Conservation (phyloP, 2,329 filamentous ascomycete genomes). For the Exutisphaerella laricina region DNA sequence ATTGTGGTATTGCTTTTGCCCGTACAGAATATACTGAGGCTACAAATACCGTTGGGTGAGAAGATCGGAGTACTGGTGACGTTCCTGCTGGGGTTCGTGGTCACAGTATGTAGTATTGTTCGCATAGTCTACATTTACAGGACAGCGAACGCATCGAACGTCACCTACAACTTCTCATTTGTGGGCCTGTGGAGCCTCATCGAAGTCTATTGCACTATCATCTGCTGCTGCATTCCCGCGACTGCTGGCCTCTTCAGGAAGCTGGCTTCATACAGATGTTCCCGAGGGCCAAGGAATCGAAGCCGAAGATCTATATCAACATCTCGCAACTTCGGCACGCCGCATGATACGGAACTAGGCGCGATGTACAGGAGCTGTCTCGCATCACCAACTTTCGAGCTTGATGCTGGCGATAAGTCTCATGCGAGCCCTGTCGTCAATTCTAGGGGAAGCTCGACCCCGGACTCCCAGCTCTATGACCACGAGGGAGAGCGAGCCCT, state of each 20-base stretch:
- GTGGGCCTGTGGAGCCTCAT: constrained; percentile 10
- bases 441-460: background rate
- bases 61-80: constrained; percentile 10
- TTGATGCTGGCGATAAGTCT: background rate
- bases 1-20: constrained; percentile 14
- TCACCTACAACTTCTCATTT: constrained; percentile 14
- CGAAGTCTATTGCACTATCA: constrained; percentile 19
- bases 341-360: background rate
- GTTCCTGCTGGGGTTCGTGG: constrained; percentile 16
- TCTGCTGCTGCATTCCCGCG: constrained; percentile 17
- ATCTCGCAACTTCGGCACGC: background rate
- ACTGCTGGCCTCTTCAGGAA: constrained; percentile 13
- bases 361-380: background rate
- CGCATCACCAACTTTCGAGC: background rate
- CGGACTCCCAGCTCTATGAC: background rate
- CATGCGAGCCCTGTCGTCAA: background rate
- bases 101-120: constrained; percentile 14
- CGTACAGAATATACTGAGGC: constrained; percentile 9
- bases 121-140: constrained; percentile 8
- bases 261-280: constrained; percentile 2
- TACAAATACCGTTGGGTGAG: constrained; percentile 10
- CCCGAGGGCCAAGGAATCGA: background rate
- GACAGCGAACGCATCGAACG: constrained; percentile 5
- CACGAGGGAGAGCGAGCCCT: background rate
- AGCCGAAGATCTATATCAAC: background rate